Base-by-base conservation (phyloP, 805 yeast genomes). In the Kodamaea kaohsiungensis region DNA sequence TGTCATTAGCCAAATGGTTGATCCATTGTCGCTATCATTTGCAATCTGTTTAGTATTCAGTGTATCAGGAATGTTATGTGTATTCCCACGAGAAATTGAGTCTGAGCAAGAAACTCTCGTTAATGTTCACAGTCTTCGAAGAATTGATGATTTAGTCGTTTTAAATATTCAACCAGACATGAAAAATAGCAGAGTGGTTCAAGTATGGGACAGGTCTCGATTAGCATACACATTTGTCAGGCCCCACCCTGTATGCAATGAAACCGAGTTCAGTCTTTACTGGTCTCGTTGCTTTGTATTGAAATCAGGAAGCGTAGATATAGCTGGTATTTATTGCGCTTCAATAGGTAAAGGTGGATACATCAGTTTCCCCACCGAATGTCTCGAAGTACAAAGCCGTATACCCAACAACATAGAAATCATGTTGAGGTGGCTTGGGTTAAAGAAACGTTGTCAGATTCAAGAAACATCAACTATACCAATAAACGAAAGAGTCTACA, bases 321-420 rank as follows among this genome's bases (percentile, higher is more conserved):
- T 54, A 2, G 60, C 60, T 5, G 46, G 51, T 6, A 50, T 57
- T 10, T 57, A 40, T 42, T 45, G 49, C 37, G 57, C 56, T 10
- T 52, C 59, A 8, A 54, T 63, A 17, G 67, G 67, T 2, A 60
- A 62, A 22, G 60, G 67, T 13, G 63, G 67, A 4, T 59, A 52
- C 37, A 54, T 63, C 8, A 60, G 59, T 48, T 40, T 54, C 15
- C 42, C 16, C 15, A 43, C 42, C 16, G 38, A 40, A 40, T 30
- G 48, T 30, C 22, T 51, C 16, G 48, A 48, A 49, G 15, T 46
- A 18, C 16, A 40, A 22, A 40, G 45, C 25, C 25, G 22, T 17
- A 19, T 40, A 16, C 45, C n/a, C 19, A 19, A 17, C 35, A 30
- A 30, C 10, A 17, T 40, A 16, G 46, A 52, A 3, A n/a, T 10